Conservation (phyloP, 2,329 filamentous ascomycete species). For the Fusarium marasasianum region DNA sequence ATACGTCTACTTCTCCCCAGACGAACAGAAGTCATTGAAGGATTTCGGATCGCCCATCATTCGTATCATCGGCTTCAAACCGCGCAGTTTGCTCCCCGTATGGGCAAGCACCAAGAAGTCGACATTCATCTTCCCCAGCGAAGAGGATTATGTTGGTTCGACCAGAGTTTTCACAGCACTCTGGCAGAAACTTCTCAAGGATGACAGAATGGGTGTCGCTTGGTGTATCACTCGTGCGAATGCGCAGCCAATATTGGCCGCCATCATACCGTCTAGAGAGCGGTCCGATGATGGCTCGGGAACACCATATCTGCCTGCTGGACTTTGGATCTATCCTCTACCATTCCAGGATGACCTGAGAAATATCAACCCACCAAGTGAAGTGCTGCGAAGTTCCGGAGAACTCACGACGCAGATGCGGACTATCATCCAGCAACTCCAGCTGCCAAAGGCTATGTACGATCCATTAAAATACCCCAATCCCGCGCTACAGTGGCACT, state of each 20-base stretch:
- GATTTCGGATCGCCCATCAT: constrained; percentile 85
- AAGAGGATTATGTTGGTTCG: constrained; percentile 89
- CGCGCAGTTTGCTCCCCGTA: constrained; percentile 74
- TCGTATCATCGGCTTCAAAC: constrained; percentile 94
- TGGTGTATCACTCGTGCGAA: constrained; percentile 91
- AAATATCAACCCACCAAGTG: constrained; percentile 70
- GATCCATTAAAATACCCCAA: constrained; percentile 91
- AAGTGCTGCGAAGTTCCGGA: constrained; percentile 68
- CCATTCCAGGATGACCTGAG: constrained; percentile 92
- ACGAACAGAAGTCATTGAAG: constrained; percentile 81
- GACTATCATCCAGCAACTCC: constrained; percentile 82
- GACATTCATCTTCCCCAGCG: constrained; percentile 92
- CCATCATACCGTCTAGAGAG: constrained; percentile 80
- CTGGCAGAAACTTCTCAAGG: constrained; percentile 83
- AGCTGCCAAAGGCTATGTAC: constrained; percentile 86
- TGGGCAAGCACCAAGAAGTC: constrained; percentile 91
- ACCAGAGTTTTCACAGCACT: constrained; percentile 92
- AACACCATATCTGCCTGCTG: constrained; percentile 78
- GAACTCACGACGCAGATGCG: constrained; percentile 84
- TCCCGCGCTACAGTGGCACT: constrained; percentile 95
- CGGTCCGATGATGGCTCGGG: constrained; percentile 70
- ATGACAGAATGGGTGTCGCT: constrained; percentile 83
- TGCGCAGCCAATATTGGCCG: constrained; percentile 80
- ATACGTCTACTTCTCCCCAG: constrained; percentile 83
- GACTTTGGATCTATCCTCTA: constrained; percentile 87